A percentile compares a stretch with the other conserved stretches of the same genome.
Conservation (phyloP, 2,329 filamentous ascomycete genomes). For the Zasmidium angulare region DNA sequence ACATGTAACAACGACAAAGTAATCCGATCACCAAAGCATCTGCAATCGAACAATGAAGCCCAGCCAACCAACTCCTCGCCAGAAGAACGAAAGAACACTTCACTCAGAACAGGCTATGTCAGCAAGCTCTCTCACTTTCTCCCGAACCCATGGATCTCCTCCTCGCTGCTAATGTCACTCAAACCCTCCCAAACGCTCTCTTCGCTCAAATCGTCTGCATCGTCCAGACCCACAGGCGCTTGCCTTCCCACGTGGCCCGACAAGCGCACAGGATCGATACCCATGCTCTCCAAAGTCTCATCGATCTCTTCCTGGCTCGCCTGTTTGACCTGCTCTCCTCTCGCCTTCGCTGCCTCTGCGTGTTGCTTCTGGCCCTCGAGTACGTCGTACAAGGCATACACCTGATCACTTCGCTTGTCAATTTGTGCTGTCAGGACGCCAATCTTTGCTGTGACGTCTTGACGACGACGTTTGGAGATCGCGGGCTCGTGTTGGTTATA, state of each 20-base stretch:
- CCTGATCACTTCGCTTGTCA: slow-evolving; percentile 73
- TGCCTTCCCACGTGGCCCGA: slow-evolving; percentile 24
- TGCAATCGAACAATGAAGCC: neutral
- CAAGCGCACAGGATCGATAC: slow-evolving; percentile 39
- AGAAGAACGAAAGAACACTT: neutral
- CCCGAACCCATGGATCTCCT: neutral
- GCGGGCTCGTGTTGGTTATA: slow-evolving; percentile 69
- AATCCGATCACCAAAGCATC: neutral
- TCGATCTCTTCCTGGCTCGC: slow-evolving; percentile 42
- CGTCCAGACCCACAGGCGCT: slow-evolving; percentile 20
- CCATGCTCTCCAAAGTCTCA: slow-evolving; percentile 44
- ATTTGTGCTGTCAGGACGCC: slow-evolving; percentile 62
- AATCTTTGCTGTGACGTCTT: slow-evolving; percentile 61
- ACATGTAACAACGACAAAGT: neutral
- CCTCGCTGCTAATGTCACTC: slow-evolving; percentile 30
- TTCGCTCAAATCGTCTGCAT: slow-evolving; percentile 26
- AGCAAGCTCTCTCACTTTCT: neutral
- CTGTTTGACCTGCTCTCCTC: slow-evolving; percentile 50
- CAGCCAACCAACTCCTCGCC: neutral
- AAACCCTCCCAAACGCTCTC: slow-evolving; percentile 35
- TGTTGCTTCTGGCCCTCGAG: slow-evolving; percentile 75
- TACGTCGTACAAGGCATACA: slow-evolving; percentile 82
- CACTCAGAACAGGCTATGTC: too few species aligned
- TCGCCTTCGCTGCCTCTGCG: slow-evolving; percentile 61
- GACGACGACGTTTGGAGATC: slow-evolving; percentile 64